Base-by-base conservation (phyloP, 495 filamentous ascomycete species). In the Neurospora sp. region DNA sequence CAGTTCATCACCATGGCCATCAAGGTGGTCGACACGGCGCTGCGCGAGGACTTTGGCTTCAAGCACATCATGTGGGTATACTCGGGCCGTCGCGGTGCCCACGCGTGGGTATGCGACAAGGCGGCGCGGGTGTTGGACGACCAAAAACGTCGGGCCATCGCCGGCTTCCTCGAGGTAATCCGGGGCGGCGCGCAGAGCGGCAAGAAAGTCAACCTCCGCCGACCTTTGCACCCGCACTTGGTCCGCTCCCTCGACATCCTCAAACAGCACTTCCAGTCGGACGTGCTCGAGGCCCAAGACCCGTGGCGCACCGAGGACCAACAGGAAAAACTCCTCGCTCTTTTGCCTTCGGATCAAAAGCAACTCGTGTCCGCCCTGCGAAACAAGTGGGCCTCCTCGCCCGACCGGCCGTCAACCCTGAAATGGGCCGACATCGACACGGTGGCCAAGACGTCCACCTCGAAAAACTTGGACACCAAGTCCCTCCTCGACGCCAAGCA, bases 21-120 rank as follows among this genome's bases (percentile, higher is more conserved):
- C 77, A 97, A 96, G 78, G 93, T 98, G 22, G 85, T 99, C 35
- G 94, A 97, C 79, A 86, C 88, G 5, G 93, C 93, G 3, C 80
- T 99, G 70, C 86, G 92, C 73, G 94, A 98, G 3, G 96, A 99
- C 81, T 96, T 98, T 79, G 96, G 94, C 31, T 99, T 97, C 79
- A 88, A 93, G 77, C 95, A 99, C 80, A 94, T 99, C 74, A 86
- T 99, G 76, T 99, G 96, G 96, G 94, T 99, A 1, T 99, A 98
- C 81, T 98, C 96, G 0, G 96, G 96, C 41, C 91, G 96, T 78
- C 89, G 96, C 88, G 96, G 96, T 81, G 94, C 91, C 18, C 96
- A 99, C 89, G 96, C 95, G 8, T 99, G 96, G 96, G 92, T 99
- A n/a, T 97, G 95, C 79, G 96, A 99, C 81, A 91, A 91, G 73